Percentiles rank a stretch among this genome's conserved stretches.
phyloP scores from a whole-genome alignment of 805 yeast genomes.

The Yamadazyma kitorensis region DNA sequence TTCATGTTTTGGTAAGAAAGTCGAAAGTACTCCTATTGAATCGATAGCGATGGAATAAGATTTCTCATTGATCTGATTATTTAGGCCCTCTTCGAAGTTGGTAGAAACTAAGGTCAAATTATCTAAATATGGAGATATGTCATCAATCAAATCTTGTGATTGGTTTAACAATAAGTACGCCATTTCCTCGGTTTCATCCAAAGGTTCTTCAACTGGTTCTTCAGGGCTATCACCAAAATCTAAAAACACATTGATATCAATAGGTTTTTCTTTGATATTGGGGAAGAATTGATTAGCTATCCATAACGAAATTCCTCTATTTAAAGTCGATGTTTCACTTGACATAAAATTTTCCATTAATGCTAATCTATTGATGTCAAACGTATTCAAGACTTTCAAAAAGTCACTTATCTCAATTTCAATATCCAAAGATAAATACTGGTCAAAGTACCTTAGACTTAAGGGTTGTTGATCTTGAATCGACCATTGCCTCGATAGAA shows the following conservation, averaged over 20 bases:
- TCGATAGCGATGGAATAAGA: conserved; percentile 43
- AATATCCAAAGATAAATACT: conserved; percentile 15
- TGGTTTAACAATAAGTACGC: conserved; percentile 28
- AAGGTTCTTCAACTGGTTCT: conserved; percentile 12
- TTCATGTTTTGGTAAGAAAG: conserved; percentile 21
- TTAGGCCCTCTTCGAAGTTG: conserved; percentile 2
- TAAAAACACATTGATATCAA: conserved; percentile 18
- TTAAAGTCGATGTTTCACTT: not conserved
- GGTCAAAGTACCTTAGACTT: conserved; percentile 13
- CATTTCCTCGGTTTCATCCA: conserved; percentile 18
- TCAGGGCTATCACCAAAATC: conserved; percentile 14
- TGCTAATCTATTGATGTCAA: not conserved
- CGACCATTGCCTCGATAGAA: conserved; percentile 13
- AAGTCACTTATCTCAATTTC: conserved; percentile 19
- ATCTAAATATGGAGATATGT: conserved; percentile 20
- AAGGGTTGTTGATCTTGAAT: not conserved
- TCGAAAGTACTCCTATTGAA: conserved; percentile 36
- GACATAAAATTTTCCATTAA: conserved; percentile 3
- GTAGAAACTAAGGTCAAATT: conserved; percentile 6
- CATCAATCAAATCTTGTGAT: conserved; percentile 44
- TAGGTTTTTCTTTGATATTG: conserved; percentile 2
- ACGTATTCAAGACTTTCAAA: conserved; percentile 3
- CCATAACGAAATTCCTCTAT: conserved; percentile 27
- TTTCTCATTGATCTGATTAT: conserved; percentile 17
- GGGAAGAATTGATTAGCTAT: conserved; percentile 22